Conservation (phyloP, 169 alveolate species). For the Cryptosporidium baileyi region DNA sequence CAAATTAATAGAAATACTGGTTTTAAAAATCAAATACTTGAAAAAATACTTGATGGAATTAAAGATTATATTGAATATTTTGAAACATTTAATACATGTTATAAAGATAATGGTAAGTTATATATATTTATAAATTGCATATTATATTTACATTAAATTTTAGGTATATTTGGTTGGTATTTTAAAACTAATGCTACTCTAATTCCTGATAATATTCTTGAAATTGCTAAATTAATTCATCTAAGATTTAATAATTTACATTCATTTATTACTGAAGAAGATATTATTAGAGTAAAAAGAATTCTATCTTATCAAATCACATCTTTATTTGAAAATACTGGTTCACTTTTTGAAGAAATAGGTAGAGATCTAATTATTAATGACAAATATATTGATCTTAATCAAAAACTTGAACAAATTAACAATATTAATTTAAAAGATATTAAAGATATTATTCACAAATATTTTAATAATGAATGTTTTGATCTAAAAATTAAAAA, state of each 20-base stretch:
- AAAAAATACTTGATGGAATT: slow-evolving; percentile 43
- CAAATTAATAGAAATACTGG: slow-evolving; percentile 78
- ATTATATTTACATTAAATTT: not conserved
- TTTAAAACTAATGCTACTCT: not conserved
- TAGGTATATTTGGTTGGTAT: slow-evolving; percentile 58
- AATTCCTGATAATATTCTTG: not conserved
- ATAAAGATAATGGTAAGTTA: slow-evolving; percentile 92
- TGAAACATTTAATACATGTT: slow-evolving; percentile 87
- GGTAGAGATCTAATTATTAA: slow-evolving; percentile 33
- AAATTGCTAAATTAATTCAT: not conserved
- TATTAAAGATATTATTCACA: not conserved
- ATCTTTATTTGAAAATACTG: slow-evolving; percentile 2
- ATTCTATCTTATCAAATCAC: not conserved
- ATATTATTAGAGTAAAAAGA: slow-evolving; percentile 16
- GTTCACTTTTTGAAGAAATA: slow-evolving; percentile 7
- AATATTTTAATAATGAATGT: not conserved
- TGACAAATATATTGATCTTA: not conserved
- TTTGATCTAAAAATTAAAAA: not conserved
- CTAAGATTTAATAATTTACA: not conserved
- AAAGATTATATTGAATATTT: slow-evolving; percentile 78
- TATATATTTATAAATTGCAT: slow-evolving; percentile 74
- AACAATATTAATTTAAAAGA: not conserved
- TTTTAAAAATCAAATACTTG: not conserved
- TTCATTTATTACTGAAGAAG: slow-evolving; percentile 24
- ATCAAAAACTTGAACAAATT: slow-evolving; percentile 17